phyloP scores from a whole-genome alignment of 176 grass and related monocot species.

The Oryza brachyantha region DNA sequence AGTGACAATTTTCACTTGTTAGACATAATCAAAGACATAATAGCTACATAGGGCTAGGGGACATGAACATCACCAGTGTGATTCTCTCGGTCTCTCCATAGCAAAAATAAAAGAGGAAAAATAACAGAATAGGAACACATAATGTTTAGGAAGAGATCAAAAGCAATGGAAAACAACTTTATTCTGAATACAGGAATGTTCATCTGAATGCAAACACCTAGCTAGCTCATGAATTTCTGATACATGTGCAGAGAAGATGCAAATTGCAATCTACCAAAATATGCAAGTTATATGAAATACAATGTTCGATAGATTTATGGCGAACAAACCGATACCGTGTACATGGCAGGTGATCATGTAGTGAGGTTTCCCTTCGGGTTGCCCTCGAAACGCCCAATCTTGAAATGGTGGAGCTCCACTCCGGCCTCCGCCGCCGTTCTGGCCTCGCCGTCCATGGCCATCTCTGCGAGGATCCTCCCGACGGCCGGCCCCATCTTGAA shows the following conservation, averaged over 20 bases:
- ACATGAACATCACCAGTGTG: neutral
- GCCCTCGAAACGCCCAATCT: constrained; percentile 44
- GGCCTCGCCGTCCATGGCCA: constrained; percentile 60
- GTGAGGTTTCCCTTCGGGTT: neutral
- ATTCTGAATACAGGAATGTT: neutral
- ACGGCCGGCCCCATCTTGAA: constrained; percentile 81
- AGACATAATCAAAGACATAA: too few species aligned
- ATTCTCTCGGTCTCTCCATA: neutral
- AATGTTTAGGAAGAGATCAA: neutral
- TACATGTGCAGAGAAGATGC: neutral
- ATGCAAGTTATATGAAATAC: neutral
- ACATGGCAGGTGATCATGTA: too few species aligned
- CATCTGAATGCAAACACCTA: neutral
- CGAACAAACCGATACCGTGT: too few species aligned
- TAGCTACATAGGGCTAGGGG: neutral
- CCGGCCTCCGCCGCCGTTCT: constrained; percentile 34
- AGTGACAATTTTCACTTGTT: too few species aligned
- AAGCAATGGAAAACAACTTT: neutral
- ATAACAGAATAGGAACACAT: neutral
- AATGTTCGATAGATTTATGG: neutral
- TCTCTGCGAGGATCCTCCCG: constrained; percentile 66
- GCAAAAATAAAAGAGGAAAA: neutral
- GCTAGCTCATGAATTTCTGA: neutral
- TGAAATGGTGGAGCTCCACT: constrained; percentile 43
- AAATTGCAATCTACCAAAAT: neutral